Conservation (phyloP, 306 rosid species). For the Boehmeria nivea region DNA sequence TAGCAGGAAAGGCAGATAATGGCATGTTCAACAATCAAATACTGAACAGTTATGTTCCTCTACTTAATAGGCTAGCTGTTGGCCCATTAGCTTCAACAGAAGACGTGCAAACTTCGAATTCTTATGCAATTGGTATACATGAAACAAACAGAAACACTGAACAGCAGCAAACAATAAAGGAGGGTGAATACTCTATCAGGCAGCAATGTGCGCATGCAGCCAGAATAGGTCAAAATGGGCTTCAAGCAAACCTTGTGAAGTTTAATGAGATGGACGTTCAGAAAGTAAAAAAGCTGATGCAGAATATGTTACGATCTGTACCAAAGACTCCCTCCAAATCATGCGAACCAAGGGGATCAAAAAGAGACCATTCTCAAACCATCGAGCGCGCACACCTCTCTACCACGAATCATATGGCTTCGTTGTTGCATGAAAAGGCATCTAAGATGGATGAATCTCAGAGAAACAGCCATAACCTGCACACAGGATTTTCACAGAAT, state of each 20-base stretch:
- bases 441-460: slow-evolving; percentile 30
- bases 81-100: slow-evolving; percentile 22
- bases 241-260: slow-evolving; percentile 26
- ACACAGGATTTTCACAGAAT: slow-evolving; percentile 22
- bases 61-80: slow-evolving; percentile 28
- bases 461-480: slow-evolving; percentile 22
- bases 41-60: slow-evolving; percentile 14
- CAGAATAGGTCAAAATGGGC: slow-evolving; percentile 15
- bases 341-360: slow-evolving; percentile 35
- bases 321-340: slow-evolving; percentile 31
- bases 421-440: slow-evolving; percentile 35
- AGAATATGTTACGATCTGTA: slow-evolving; percentile 21
- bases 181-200: no score
- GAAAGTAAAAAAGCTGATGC: slow-evolving; percentile 14
- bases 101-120: slow-evolving; percentile 25
- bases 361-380: slow-evolving; percentile 39
- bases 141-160: slow-evolving; percentile 29
- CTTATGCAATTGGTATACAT: slow-evolving; percentile 15
- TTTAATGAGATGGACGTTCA: slow-evolving; percentile 16
- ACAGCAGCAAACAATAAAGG: slow-evolving; percentile 33
- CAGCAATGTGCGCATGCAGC: slow-evolving; percentile 27
- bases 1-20: slow-evolving; percentile 20
- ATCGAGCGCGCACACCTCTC: slow-evolving; percentile 19
- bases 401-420: slow-evolving; percentile 27
- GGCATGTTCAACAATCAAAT: slow-evolving; percentile 25